phyloP scores from a whole-genome alignment of 495 filamentous ascomycete genomes.

The Talaromyces ruber region DNA sequence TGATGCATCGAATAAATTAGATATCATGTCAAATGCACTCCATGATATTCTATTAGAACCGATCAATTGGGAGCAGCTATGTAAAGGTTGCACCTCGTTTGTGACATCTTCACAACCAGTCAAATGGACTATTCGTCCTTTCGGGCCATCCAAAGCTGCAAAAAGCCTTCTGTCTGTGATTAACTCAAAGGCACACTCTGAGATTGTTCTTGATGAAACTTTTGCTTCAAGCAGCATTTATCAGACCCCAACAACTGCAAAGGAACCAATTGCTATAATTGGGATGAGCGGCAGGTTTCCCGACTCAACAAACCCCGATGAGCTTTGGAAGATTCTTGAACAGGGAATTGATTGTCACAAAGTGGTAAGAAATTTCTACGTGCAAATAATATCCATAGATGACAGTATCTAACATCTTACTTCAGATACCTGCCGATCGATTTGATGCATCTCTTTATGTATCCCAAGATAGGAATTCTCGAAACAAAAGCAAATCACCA shows the following conservation, averaged over 20 bases:
- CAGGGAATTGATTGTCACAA: conserved; percentile 52
- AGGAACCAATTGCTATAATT: conserved; percentile 53
- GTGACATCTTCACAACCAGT: neutral
- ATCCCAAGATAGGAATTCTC: conserved; percentile 62
- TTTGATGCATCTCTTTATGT: conserved; percentile 72
- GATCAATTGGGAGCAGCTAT: conserved; percentile 39
- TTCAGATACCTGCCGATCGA: conserved; percentile 52
- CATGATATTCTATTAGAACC: conserved; percentile 45
- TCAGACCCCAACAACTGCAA: neutral
- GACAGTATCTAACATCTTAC: neutral
- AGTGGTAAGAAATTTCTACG: conserved; percentile 9
- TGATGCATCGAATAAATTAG: conserved; percentile 34
- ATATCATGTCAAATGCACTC: conserved; percentile 37
- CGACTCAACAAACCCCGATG: conserved; percentile 53
- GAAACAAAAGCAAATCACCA: conserved; percentile 73
- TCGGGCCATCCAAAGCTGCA: neutral
- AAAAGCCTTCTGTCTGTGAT: conserved; percentile 1
- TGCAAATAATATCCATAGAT: neutral
- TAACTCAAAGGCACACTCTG: conserved; percentile 7
- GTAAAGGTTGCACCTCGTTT: conserved; percentile 35
- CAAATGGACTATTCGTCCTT: neutral
- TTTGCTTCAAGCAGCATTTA: neutral
- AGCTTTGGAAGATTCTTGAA: conserved; percentile 63
- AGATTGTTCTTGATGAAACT: neutral
- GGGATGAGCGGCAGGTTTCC: conserved; percentile 73